Percentiles rank a stretch among this genome's conserved stretches.
These are phyloP conservation scores for Amesomyces nigricolor DNA, from an alignment of 2,329 filamentous ascomycete species.

Conservation along the genomic window DNA sequence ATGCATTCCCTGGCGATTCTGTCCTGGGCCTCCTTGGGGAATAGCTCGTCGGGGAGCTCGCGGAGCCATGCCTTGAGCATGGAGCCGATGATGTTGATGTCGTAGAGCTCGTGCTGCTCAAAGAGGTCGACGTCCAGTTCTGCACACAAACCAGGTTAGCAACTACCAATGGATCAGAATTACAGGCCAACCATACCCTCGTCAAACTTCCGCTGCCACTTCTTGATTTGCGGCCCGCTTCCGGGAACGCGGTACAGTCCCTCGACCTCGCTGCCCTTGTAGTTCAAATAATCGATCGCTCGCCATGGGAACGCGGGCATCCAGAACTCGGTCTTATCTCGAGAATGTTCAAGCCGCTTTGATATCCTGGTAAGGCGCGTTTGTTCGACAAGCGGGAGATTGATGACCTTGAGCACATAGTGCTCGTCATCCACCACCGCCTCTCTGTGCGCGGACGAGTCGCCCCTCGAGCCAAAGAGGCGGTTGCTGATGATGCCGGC, in stretches of 20 bases:
- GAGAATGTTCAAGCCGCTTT: slow-evolving; percentile 77
- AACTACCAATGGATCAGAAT: slow-evolving; percentile 2
- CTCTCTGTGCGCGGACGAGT: slow-evolving; percentile 62
- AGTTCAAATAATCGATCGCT: slow-evolving; percentile 93
- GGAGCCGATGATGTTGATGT: slow-evolving; percentile 93
- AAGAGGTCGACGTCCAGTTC: slow-evolving; percentile 89
- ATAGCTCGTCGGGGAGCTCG: slow-evolving; percentile 88
- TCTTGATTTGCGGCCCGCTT: slow-evolving; percentile 83
- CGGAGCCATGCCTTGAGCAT: slow-evolving; percentile 96
- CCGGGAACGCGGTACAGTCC: slow-evolving; percentile 90
- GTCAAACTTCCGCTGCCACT: slow-evolving; percentile 89
- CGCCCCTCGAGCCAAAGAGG: slow-evolving; percentile 69
- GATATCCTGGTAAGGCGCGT: slow-evolving; percentile 88
- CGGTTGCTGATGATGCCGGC: slow-evolving; percentile 78
- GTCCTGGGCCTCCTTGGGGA: slow-evolving; percentile 78
- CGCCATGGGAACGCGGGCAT: slow-evolving; percentile 95
- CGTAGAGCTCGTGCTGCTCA: slow-evolving; percentile 79
- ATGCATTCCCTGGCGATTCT: slow-evolving; percentile 74
- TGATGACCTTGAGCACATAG: slow-evolving; percentile 80
- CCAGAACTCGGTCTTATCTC: slow-evolving; percentile 97
- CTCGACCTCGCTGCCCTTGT: slow-evolving; percentile 89
- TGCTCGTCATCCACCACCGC: slow-evolving; percentile 66
- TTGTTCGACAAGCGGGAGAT: slow-evolving; percentile 79
- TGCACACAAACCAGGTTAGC: slow-evolving; percentile 31
- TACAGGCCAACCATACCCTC: slow-evolving; percentile 48